phyloP scores from a whole-genome alignment of 2,329 filamentous ascomycete species.

The Fusarium lateritium region DNA sequence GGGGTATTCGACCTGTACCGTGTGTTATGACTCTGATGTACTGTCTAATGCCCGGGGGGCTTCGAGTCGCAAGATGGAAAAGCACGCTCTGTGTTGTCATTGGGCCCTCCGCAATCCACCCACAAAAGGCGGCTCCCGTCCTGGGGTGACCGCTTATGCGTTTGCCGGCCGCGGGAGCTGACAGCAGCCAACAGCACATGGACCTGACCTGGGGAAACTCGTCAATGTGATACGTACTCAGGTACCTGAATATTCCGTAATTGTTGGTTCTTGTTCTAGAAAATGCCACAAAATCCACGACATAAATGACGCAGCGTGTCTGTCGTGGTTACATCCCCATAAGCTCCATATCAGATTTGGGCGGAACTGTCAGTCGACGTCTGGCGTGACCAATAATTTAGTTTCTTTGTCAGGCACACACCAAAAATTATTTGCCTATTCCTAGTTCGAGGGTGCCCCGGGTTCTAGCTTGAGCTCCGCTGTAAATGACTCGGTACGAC shows the following conservation, averaged over 20 bases:
- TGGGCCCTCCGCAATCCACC: constrained; percentile 34
- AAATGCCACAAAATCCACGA: constrained; percentile 7
- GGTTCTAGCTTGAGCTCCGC: constrained; percentile 22
- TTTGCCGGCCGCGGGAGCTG: constrained; percentile 43
- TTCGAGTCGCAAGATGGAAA: constrained; percentile 24
- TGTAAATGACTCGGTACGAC: constrained; percentile 28
- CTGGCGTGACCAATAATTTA: constrained; percentile 25
- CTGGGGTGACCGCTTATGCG: constrained; percentile 32
- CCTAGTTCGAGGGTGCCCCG: constrained; percentile 29
- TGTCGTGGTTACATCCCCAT: constrained; percentile 12
- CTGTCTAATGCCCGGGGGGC: constrained; percentile 22
- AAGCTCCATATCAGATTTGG: constrained; percentile 21
- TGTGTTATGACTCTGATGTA: background rate
- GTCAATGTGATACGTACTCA: background rate
- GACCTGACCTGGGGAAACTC: background rate
- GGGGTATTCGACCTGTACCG: constrained; percentile 28
- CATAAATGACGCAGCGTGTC: constrained; percentile 31
- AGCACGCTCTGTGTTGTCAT: constrained; percentile 18
- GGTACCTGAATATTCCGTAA: background rate
- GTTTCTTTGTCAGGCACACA: constrained; percentile 14
- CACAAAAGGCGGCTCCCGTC: constrained; percentile 37
- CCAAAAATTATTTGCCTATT: constrained; percentile 15
- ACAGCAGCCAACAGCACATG: background rate
- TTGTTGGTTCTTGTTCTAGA: constrained; percentile 25
- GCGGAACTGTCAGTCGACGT: constrained; percentile 32